phyloP scores from a whole-genome alignment of 2,329 filamentous ascomycete genomes.

The Iodosphaeria phyllophila region DNA sequence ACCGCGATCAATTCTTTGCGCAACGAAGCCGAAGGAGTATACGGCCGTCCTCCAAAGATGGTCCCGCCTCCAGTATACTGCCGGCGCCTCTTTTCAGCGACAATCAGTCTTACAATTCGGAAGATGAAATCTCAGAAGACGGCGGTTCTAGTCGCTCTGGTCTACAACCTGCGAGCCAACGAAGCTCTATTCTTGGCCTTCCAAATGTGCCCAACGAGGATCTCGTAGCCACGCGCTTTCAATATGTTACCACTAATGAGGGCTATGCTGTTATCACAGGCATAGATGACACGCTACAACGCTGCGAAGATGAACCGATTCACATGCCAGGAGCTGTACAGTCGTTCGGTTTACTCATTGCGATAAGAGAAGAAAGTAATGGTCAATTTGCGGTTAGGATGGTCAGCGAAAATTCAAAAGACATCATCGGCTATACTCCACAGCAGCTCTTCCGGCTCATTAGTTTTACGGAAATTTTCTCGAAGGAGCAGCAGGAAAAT shows the following conservation, averaged over 20 bases:
- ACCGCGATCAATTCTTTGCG: too few species aligned
- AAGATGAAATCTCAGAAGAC: not conserved
- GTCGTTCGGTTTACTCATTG: constrained; percentile 60
- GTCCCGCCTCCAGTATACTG: not conserved
- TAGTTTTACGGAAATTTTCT: constrained; percentile 69
- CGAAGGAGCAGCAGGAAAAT: constrained; percentile 69
- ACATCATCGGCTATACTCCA: constrained; percentile 60
- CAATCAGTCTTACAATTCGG: not conserved
- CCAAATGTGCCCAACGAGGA: constrained; percentile 16
- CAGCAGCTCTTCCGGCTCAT: constrained; percentile 53
- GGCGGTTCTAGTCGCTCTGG: too few species aligned
- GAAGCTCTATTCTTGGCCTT: too few species aligned
- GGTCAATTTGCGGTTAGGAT: constrained; percentile 52
- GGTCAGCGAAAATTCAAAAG: constrained; percentile 64
- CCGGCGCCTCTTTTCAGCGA: not conserved
- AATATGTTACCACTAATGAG: constrained; percentile 55
- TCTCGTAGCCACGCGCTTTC: constrained; percentile 56
- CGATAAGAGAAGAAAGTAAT: constrained; percentile 49
- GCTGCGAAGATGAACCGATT: constrained; percentile 82
- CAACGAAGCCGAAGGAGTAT: not conserved
- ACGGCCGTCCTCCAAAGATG: not conserved
- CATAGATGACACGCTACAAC: constrained; percentile 51
- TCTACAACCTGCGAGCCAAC: not conserved
- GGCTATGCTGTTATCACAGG: constrained; percentile 75
- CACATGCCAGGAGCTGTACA: constrained; percentile 72